These are phyloP conservation scores for Candida sanyiensis DNA, from an alignment of 805 yeast genomes.

Conservation along the genomic window DNA sequence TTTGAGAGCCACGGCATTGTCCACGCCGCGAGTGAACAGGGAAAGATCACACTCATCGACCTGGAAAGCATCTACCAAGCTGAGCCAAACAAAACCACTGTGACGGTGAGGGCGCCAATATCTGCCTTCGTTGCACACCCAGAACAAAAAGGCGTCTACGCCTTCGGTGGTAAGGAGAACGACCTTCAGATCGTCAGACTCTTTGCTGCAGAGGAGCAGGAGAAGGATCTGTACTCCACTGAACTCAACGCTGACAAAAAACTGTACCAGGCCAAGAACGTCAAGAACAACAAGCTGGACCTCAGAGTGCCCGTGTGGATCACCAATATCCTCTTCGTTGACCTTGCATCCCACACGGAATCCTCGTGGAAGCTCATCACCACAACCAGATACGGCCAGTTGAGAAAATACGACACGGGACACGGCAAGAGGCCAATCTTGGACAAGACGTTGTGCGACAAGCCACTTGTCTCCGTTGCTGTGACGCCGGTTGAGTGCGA, in stretches of 20 bases:
- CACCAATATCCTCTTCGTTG: slow-evolving; percentile 46
- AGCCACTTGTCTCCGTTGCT: slow-evolving; percentile 41
- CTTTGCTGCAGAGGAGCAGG: slow-evolving; percentile 21
- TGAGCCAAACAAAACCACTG: slow-evolving; percentile 15
- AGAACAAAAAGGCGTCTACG: slow-evolving; percentile 47
- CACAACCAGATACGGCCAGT: slow-evolving; percentile 68
- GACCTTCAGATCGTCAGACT: slow-evolving; percentile 51
- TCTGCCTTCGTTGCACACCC: slow-evolving; percentile 46
- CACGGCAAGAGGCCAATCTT: slow-evolving; percentile 63
- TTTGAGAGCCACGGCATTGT: slow-evolving; percentile 25
- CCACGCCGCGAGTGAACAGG: slow-evolving; percentile 33
- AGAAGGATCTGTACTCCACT: slow-evolving; percentile 18
- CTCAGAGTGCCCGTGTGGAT: slow-evolving; percentile 82
- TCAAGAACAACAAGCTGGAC: slow-evolving; percentile 72
- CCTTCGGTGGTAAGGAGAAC: slow-evolving; percentile 82
- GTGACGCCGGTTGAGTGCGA: slow-evolving; percentile 28
- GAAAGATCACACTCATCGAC: slow-evolving; percentile 28
- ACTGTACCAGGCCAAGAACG: slow-evolving; percentile 73
- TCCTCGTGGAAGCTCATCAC: slow-evolving; percentile 50
- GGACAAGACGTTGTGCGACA: slow-evolving; percentile 49
- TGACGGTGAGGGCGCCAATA: slow-evolving; percentile 41
- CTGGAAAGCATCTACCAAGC: slow-evolving; percentile 13
- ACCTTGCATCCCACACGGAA: slow-evolving; percentile 29
- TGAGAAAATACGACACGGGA: slow-evolving; percentile 65
- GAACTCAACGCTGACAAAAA: slow-evolving; percentile 26